phyloP scores from a whole-genome alignment of 2,329 filamentous ascomycete genomes.

The Penicillium hordei region DNA sequence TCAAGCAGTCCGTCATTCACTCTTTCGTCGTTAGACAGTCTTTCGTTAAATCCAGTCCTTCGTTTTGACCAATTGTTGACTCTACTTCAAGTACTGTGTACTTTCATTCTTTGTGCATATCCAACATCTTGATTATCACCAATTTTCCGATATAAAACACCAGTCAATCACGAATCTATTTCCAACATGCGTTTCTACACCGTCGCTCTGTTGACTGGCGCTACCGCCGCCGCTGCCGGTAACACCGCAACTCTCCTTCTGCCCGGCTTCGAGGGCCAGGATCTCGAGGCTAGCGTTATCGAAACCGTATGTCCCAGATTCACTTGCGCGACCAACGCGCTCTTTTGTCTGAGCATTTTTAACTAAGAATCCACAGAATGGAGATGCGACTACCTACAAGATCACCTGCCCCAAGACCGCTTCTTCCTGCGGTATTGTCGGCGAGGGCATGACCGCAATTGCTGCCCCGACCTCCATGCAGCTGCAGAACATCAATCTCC shows the following conservation, averaged over 20 bases:
- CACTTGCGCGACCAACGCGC: not conserved
- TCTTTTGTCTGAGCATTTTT: not conserved
- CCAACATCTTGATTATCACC: conserved; percentile 6
- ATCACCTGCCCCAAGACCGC: conserved; percentile 22
- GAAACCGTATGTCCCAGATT: conserved; percentile 15
- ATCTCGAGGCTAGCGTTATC: conserved; percentile 22
- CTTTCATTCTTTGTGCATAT: conserved; percentile 9
- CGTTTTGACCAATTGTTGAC: conserved; percentile 20
- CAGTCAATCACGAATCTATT: conserved; percentile 4
- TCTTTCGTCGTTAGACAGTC: conserved; percentile 13
- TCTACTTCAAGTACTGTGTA: conserved; percentile 14
- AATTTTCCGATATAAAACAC: not conserved
- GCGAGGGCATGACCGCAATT: conserved; percentile 24
- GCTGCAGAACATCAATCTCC: conserved; percentile 17
- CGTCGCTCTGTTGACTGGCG: conserved; percentile 28
- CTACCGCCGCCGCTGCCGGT: conserved; percentile 24
- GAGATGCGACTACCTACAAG: conserved; percentile 27
- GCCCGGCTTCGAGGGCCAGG: conserved; percentile 23
- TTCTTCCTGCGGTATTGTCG: conserved; percentile 21
- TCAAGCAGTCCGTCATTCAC: conserved; percentile 10
- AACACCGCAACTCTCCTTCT: conserved; percentile 24
- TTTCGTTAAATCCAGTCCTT: conserved; percentile 24
- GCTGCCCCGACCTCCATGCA: conserved; percentile 22
- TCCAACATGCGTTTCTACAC: conserved; percentile 27
- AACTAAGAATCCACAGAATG: conserved; percentile 15